Conservation (phyloP, 169 alveolate species). For the Babesia gibsoni region DNA sequence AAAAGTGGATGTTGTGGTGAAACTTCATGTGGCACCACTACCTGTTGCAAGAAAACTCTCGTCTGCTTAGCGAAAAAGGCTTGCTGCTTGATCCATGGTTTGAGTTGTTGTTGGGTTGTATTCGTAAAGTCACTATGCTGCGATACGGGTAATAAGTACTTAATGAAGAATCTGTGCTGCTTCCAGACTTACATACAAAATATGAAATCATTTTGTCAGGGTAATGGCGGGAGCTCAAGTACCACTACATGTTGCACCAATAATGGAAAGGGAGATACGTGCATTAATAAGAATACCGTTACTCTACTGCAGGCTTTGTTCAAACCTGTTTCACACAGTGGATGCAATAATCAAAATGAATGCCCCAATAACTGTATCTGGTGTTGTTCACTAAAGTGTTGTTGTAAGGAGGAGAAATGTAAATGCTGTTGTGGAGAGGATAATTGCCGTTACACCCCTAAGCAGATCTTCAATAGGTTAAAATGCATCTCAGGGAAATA, state of each 20-base stretch:
- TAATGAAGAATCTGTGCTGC: too few species aligned
- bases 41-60: neutral
- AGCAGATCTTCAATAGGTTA: too few species aligned
- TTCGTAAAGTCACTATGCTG: neutral
- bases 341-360: too few species aligned
- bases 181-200: too few species aligned
- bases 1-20: neutral
- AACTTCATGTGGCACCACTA: neutral
- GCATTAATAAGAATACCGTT: neutral
- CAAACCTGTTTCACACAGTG: too few species aligned
- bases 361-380: too few species aligned
- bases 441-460: too few species aligned
- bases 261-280: neutral
- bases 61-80: neutral
- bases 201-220: too few species aligned
- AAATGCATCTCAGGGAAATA: too few species aligned
- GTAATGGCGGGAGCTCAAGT: too few species aligned
- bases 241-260: too few species aligned
- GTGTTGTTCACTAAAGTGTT: neutral
- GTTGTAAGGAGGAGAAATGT: neutral
- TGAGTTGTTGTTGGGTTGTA: neutral
- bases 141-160: neutral
- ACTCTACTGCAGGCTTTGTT: neutral
- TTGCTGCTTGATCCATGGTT: neutral
- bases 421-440: too few species aligned